Conservation (phyloP, 352 stramenopile species). For the Blastocystis sp. region DNA sequence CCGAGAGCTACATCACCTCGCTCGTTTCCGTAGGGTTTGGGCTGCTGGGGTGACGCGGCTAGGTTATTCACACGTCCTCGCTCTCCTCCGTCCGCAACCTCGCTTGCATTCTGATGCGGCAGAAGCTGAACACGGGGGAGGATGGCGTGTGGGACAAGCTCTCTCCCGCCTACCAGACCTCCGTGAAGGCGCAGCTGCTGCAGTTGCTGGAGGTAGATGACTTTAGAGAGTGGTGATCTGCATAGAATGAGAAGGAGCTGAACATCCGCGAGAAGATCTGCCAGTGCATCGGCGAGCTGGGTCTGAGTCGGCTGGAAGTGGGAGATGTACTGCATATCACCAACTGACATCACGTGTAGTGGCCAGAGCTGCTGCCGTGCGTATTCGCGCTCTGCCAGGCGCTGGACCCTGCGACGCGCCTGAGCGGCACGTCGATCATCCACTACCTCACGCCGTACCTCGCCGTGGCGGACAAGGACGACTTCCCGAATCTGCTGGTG, state of each 20-base stretch:
- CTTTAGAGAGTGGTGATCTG: background rate
- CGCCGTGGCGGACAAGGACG: constrained; percentile 34
- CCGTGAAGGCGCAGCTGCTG: constrained; percentile 49
- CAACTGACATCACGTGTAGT: constrained; percentile 32
- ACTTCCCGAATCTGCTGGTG: constrained; percentile 55
- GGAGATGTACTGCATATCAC: background rate
- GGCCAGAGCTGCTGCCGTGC: constrained; percentile 58
- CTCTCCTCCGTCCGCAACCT: constrained; percentile 57
- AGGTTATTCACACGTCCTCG: constrained; percentile 53
- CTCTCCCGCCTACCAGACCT: constrained; percentile 22
- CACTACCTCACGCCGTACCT: constrained; percentile 52
- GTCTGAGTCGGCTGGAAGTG: constrained; percentile 38
- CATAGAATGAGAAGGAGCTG: constrained; percentile 64
- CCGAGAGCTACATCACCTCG: constrained; percentile 42
- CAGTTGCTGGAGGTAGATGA: constrained; percentile 43
- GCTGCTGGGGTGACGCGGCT: background rate
- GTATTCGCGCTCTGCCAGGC: constrained; percentile 64
- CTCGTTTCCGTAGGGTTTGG: constrained; percentile 39
- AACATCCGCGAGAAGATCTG: constrained; percentile 69
- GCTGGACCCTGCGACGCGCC: constrained; percentile 47
- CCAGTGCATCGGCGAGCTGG: constrained; percentile 62
- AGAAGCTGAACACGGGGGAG: constrained; percentile 54
- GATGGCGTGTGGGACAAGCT: constrained; percentile 45
- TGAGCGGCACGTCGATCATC: constrained; percentile 54
- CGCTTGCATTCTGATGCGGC: constrained; percentile 64